These are phyloP conservation scores for Clohesyomyces aquaticus DNA, from an alignment of 495 filamentous ascomycete genomes.

Conservation along the genomic window DNA sequence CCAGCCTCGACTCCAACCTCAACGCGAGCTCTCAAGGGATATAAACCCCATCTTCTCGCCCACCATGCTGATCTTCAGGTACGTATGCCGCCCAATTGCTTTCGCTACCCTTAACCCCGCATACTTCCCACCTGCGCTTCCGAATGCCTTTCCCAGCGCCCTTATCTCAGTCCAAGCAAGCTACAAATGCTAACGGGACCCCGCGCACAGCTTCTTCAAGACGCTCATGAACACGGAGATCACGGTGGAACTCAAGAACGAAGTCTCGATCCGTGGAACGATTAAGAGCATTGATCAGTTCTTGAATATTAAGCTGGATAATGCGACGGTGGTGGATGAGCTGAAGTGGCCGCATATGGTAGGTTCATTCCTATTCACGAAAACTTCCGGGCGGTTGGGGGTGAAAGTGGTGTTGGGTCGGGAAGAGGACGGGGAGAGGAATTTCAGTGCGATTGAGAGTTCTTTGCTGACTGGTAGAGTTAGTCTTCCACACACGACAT, in stretches of 20 bases:
- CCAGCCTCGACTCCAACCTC: neutral
- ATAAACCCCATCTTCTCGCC: neutral
- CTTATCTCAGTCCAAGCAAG: too few species aligned
- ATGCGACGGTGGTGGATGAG: slow-evolving; percentile 89
- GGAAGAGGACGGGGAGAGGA: too few species aligned
- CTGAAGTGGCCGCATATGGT: slow-evolving; percentile 90
- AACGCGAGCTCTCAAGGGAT: neutral
- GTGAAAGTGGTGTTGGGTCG: slow-evolving; percentile 1
- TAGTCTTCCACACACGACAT: slow-evolving; percentile 88
- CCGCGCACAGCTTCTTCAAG: slow-evolving; percentile 85
- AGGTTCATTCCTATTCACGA: slow-evolving; percentile 38
- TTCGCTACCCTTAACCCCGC: neutral
- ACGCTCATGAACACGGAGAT: slow-evolving; percentile 96
- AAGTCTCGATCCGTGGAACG: slow-evolving; percentile 91
- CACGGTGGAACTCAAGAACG: slow-evolving; percentile 98
- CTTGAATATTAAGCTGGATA: slow-evolving; percentile 97
- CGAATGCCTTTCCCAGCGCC: too few species aligned
- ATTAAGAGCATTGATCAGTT: slow-evolving; percentile 98
- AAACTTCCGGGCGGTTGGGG: neutral
- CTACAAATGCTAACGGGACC: neutral
- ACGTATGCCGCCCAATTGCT: slow-evolving; percentile 15
- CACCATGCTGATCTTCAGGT: slow-evolving; percentile 49
- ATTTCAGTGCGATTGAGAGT: too few species aligned
- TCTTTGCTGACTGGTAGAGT: too few species aligned
- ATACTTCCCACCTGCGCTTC: too few species aligned